These are phyloP conservation scores for Solanum hybrid DNA, from an alignment of 305 asterid species.

Conservation along the genomic window DNA sequence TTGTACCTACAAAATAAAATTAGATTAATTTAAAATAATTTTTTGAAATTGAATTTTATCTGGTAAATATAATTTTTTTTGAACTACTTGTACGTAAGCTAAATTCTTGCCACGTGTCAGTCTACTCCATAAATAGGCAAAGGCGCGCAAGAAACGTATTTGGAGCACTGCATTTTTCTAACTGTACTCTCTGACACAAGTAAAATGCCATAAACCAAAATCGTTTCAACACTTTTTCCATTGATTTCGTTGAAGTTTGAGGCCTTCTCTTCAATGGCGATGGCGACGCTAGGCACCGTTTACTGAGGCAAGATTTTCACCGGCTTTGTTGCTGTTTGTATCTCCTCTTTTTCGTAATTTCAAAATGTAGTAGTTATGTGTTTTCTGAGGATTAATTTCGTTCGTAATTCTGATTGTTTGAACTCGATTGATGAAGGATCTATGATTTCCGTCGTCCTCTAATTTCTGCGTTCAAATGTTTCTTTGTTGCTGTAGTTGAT, in stretches of 20 bases:
- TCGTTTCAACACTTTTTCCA: neutral
- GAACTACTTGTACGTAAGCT: neutral
- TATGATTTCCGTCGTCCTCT: neutral
- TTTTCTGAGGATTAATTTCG: neutral
- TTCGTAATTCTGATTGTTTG: neutral
- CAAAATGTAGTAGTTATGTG: neutral
- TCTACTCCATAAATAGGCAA: neutral
- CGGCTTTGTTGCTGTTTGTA: neutral
- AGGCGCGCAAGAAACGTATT: neutral
- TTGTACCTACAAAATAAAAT: too few species aligned
- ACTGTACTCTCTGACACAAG: neutral
- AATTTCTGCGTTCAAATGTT: neutral
- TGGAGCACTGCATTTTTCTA: neutral
- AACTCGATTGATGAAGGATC: neutral
- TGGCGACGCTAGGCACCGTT: neutral
- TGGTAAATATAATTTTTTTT: too few species aligned
- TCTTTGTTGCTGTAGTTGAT: neutral
- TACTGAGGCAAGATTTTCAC: neutral
- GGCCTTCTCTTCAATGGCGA: neutral
- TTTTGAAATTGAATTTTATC: neutral
- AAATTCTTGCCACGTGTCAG: neutral
- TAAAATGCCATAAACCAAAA: neutral
- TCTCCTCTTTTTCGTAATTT: neutral
- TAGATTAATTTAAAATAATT: too few species aligned
- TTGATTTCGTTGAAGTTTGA: neutral